Conservation (phyloP, 1,284 basidiomycete species). For the Malassezia arunalokei region DNA sequence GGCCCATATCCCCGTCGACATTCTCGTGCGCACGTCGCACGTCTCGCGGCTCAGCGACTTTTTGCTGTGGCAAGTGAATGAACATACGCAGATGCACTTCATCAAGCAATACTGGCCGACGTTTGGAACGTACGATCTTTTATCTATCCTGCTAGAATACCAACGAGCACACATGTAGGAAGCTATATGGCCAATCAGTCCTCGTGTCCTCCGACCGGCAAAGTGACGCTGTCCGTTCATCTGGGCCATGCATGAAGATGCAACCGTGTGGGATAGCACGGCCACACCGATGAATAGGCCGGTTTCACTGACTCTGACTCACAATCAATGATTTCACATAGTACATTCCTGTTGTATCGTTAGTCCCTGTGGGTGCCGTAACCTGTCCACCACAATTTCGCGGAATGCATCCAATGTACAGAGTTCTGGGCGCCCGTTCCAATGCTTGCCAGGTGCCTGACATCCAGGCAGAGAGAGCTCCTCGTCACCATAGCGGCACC, state of each 20-base stretch:
- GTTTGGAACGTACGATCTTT: slow-evolving; percentile 73
- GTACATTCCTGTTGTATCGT: slow-evolving; percentile 34
- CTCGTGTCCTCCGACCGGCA: slow-evolving; percentile 8
- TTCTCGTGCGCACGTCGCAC: slow-evolving; percentile 81
- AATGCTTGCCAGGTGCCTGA: slow-evolving; percentile 57
- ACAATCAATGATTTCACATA: neutral
- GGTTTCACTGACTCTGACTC: no score
- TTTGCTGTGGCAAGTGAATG: slow-evolving; percentile 75
- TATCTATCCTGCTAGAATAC: slow-evolving; percentile 72
- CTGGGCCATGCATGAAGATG: slow-evolving; percentile 20
- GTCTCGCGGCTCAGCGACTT: slow-evolving; percentile 83
- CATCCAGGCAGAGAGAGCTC: slow-evolving; percentile 59
- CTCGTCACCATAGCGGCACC: slow-evolving; percentile 65
- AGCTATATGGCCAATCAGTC: slow-evolving; percentile 12
- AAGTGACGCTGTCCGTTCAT: slow-evolving; percentile 15
- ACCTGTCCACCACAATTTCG: slow-evolving; percentile 30
- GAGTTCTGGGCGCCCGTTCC: slow-evolving; percentile 61
- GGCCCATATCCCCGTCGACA: slow-evolving; percentile 58
- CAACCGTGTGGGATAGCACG: slow-evolving; percentile 4
- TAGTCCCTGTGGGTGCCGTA: slow-evolving; percentile 29
- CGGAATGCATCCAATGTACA: slow-evolving; percentile 61
- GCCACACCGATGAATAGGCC: slow-evolving; percentile 20
- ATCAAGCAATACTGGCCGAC: slow-evolving; percentile 85
- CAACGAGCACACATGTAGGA: slow-evolving; percentile 51
- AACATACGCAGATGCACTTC: slow-evolving; percentile 82